Conservation (phyloP, 805 yeast genomes). For the Saccharomycopsis fermentans region DNA sequence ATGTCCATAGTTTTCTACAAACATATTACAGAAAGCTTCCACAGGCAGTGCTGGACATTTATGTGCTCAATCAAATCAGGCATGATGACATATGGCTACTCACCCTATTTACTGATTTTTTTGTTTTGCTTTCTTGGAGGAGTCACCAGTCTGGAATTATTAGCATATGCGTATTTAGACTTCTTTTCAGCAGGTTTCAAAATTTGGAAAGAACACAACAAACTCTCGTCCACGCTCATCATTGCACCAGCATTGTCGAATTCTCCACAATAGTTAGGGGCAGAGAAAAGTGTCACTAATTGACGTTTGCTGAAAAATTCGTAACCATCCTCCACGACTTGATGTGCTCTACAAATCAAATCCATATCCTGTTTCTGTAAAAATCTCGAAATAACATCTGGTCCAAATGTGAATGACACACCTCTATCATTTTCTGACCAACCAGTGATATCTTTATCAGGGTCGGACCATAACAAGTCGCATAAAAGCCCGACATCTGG, state of each 20-base stretch:
- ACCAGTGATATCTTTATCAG: slow-evolving; percentile 95
- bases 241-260: slow-evolving; percentile 98
- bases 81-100: neutral
- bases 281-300: slow-evolving; percentile 87
- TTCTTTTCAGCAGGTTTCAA: slow-evolving; percentile 97
- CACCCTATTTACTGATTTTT: slow-evolving; percentile 36
- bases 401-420: slow-evolving; percentile 99
- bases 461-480: slow-evolving; percentile 97
- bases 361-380: slow-evolving; percentile 97
- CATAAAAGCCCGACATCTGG: slow-evolving; percentile 96
- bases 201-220: slow-evolving; percentile 92
- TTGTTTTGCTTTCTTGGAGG: slow-evolving; percentile 48
- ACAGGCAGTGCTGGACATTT: too few relatives aligned
- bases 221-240: slow-evolving; percentile 97
- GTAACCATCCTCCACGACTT: slow-evolving; percentile 98
- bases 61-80: neutral
- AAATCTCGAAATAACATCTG: slow-evolving; percentile 94
- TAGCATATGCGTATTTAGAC: slow-evolving; percentile 46
- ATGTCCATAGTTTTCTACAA: too few relatives aligned
- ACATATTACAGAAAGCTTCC: too few relatives aligned
- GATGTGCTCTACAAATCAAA: slow-evolving; percentile 96
- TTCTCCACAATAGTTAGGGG: slow-evolving; percentile 98
- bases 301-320: slow-evolving; percentile 95
- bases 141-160: slow-evolving; percentile 40
- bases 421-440: slow-evolving; percentile 99